Percentiles rank a stretch among this genome's conserved stretches.
Conservation (phyloP, 208 protist genomes). For the Naegleria lovaniensis region DNA sequence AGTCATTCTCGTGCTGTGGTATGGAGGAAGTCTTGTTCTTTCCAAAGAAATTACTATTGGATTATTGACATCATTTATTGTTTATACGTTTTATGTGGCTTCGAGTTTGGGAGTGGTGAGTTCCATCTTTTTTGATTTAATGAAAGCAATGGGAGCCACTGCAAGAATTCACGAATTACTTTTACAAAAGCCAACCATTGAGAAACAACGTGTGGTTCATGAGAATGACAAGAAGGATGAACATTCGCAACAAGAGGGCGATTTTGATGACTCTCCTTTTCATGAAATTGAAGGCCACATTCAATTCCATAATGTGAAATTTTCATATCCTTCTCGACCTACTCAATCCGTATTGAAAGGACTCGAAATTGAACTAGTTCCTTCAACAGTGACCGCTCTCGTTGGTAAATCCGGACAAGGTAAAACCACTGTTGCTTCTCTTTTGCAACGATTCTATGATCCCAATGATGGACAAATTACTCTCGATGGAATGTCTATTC, state of each 20-base stretch:
- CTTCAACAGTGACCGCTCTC: background rate
- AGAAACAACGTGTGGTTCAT: background rate
- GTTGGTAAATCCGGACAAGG: background rate
- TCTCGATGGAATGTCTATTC: conserved; percentile 72
- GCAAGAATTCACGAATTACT: conserved; percentile 4
- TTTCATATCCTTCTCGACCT: background rate
- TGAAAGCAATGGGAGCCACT: background rate
- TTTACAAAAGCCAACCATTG: background rate
- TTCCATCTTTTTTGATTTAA: background rate
- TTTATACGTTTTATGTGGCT: conserved; percentile 4
- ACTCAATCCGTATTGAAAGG: background rate
- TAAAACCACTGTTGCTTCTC: conserved; percentile 59
- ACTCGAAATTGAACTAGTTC: background rate
- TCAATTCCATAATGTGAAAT: conserved; percentile 5
- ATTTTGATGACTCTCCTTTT: background rate
- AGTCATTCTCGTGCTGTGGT: conserved; percentile 46
- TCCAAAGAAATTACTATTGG: background rate
- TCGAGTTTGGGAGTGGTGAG: background rate
- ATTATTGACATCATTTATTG: background rate
- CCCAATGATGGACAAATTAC: conserved; percentile 43
- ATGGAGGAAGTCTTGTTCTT: conserved; percentile 54
- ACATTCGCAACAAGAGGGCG: background rate
- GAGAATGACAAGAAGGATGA: background rate
- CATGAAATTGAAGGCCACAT: background rate
- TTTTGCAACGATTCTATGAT: conserved; percentile 64